Evolutionary conservation across 2,329 filamentous ascomycete species (phyloP), one percentile per base, ranked within the genome.

Genomic region (Diaporthe longicolla): DNA sequence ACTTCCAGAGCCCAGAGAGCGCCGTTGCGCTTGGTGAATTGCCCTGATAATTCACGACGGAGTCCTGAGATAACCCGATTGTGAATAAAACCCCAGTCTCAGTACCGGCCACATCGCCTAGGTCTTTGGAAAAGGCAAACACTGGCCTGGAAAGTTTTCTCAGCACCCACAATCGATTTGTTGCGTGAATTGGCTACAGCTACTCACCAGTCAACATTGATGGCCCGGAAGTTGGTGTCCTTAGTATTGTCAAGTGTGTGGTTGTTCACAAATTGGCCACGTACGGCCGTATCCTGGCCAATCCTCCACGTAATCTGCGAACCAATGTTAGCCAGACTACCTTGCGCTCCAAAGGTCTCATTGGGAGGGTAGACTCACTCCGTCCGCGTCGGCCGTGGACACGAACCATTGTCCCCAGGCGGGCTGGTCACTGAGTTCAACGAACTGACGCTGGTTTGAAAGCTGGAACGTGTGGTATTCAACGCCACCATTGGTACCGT

Each of bases 371-470:
- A 17, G 15, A 82, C 84, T 79, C 81, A 86, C 84, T 32, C 87
- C 87, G 26, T 82, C 79, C 19, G 87, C 81, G 70, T 87, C 85
- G 35, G 91, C 89, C 4, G 90, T 95, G 17, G 93, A 91, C 81
- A 95, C 95, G 82, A 94, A 92, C 84, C 95, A 89, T 68, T 89
- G 91, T 2, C 95, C 95, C 95, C 95, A 97, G 84, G 95, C 93
- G 0, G 94, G 89, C 77, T 93, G 91, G 78, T 97, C 92, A 54
- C 84, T 84, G 17, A 85, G 84, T 80, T 97, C 95, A 1, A 89
- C 89, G 71, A 97, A 92, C 24, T 91, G 83, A 65, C 89, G 83
- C 81, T 96, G 92, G 11, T 85, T 81, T 75, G 88, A 85, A 58
- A 90, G 87, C 76, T 86, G 87, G 73, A 94, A 89, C 65, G 88